A percentile compares a stretch with the other conserved stretches of the same genome.
Conservation (phyloP, 139 green algal species). For the Ettlia oleoabundans region DNA sequence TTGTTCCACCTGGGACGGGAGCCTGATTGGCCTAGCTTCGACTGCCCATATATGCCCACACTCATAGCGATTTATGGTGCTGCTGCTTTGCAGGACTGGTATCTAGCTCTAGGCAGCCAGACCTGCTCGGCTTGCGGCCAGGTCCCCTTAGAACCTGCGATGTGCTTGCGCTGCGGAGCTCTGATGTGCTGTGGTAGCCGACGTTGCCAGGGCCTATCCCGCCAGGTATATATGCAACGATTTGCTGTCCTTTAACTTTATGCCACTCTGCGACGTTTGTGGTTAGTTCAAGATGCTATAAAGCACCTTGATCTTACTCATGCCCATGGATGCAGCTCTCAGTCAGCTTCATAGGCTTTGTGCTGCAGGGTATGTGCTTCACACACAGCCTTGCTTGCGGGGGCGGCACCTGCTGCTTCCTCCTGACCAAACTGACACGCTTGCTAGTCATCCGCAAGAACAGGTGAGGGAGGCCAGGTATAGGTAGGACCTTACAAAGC, state of each 20-base stretch:
- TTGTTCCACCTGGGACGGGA: too few species aligned
- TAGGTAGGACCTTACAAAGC: neutral
- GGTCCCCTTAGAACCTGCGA: conserved; percentile 4
- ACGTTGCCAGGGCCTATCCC: too few species aligned
- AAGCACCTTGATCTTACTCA: too few species aligned
- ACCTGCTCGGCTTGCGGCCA: conserved; percentile 1
- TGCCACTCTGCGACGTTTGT: too few species aligned
- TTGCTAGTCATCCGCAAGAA: conserved; percentile 40
- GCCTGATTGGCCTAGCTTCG: too few species aligned
- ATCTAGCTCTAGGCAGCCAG: conserved; percentile 19
- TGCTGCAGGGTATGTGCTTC: conserved; percentile 31
- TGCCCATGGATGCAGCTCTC: too few species aligned
- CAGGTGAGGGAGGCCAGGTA: conserved; percentile 10
- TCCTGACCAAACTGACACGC: conserved; percentile 39
- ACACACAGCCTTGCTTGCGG: conserved; percentile 21
- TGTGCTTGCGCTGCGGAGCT: conserved; percentile 38
- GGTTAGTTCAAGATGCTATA: too few species aligned
- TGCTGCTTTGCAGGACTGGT: conserved; percentile 28
- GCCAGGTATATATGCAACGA: too few species aligned
- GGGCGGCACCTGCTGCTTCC: conserved; percentile 23
- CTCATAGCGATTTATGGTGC: too few species aligned
- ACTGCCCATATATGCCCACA: too few species aligned
- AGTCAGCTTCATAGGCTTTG: conserved; percentile 11
- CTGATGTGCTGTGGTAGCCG: conserved; percentile 27
- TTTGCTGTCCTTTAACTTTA: too few species aligned